These are phyloP conservation scores for Colletotrichum lindemuthianum DNA, from an alignment of 2,329 filamentous ascomycete species.

Conservation along the genomic window DNA sequence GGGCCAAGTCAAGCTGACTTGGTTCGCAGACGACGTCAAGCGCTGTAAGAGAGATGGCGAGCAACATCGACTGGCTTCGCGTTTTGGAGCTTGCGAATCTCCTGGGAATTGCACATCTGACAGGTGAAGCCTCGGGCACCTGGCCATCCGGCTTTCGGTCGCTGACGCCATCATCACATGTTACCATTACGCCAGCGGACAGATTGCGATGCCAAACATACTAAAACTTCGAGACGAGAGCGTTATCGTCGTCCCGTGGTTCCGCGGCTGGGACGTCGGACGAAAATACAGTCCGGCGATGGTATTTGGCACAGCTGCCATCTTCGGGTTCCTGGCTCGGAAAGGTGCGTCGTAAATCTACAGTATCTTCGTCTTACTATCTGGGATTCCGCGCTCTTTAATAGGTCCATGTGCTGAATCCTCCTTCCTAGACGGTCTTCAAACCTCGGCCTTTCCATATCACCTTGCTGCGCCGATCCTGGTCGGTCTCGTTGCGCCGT, in stretches of 20 bases:
- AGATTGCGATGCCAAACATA: constrained; percentile 7
- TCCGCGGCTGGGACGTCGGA: constrained; percentile 1
- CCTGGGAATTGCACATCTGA: not conserved
- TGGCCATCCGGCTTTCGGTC: not conserved
- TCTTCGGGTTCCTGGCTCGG: constrained; percentile 13
- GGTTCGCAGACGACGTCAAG: too few relatives aligned
- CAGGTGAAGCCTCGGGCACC: not conserved
- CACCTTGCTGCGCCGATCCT: not conserved
- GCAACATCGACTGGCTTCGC: not conserved
- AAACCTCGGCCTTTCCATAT: not conserved
- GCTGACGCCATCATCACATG: not conserved
- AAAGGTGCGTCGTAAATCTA: constrained; percentile 5
- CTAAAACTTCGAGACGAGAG: not conserved
- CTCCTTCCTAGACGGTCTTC: not conserved
- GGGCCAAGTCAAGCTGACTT: too few relatives aligned
- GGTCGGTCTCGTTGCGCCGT: not conserved
- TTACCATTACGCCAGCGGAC: not conserved
- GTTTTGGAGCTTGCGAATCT: not conserved
- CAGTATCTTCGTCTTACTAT: not conserved
- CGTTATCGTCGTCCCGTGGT: not conserved
- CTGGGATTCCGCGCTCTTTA: not conserved
- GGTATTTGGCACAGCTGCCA: constrained; percentile 1
- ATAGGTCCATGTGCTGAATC: not conserved
- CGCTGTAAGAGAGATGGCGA: not conserved
- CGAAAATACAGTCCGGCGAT: constrained; percentile 13